Base-by-base conservation (phyloP, 1,284 basidiomycete species). In the Pseudozyma tsukubaensis region DNA sequence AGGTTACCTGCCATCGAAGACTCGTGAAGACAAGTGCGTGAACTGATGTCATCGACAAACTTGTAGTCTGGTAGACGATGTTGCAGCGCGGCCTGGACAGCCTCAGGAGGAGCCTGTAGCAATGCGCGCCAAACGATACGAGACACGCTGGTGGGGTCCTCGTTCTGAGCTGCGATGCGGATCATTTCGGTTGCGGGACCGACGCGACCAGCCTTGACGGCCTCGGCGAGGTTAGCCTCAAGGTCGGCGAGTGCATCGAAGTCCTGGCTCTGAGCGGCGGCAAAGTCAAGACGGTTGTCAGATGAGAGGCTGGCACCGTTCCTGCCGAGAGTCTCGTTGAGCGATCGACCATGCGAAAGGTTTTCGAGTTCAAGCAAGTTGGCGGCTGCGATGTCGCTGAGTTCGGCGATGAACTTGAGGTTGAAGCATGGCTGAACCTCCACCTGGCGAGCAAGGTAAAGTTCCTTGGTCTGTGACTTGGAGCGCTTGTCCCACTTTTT, bases 401-500 rank as follows among this genome's bases (percentile, higher is more conserved):
- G 88, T 83, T 97, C 94, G 51, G 94, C 92, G 67, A 99, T 96
- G 81, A 98, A 92, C 89, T 98, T 94, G 86, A 97, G 89, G 86
- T 55, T 94, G 87, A 40, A 91, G 90, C 65, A 83, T 29, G 74
- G 97, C 83, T 99, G 97, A 13, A 98, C 93, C 77, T 99, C 97
- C 12, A 99, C 96, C 85, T 99, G 97, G 37, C 97, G 91, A 54
- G 94, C 90, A 37, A 99, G 89, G 85, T 99, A 99, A 12, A 99
- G 88, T 84, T 99, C 97, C 85, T 97, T 98, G 16, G 92, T 98
- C 37, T 91, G 92, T 14, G 92, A 94, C 74, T 92, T 98, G 42
- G 92, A 94, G 59, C 93, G 90, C 86, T 99, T 99, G 86, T 99
- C 97, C 90, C 94, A 99, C 85, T 99, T 99, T 83, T 99, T 99